These are phyloP conservation scores for Phlegmacium glaucopus DNA, from an alignment of 768 basidiomycete species.

Conservation along the genomic window DNA sequence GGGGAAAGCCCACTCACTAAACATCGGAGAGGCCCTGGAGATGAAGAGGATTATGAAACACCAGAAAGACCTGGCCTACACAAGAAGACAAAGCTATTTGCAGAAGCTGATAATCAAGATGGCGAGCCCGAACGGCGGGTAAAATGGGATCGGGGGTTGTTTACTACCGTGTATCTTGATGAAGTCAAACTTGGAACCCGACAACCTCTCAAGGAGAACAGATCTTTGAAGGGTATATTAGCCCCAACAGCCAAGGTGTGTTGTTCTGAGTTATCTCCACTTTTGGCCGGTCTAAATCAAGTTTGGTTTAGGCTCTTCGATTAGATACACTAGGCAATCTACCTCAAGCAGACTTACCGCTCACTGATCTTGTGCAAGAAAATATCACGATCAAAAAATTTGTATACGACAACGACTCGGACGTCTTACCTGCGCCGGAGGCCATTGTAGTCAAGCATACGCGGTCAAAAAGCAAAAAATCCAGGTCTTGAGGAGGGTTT, in stretches of 20 bases:
- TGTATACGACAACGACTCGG: slow-evolving; percentile 82
- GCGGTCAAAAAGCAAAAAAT: slow-evolving; percentile 51
- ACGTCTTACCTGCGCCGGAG: slow-evolving; percentile 30
- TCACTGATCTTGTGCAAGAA: slow-evolving; percentile 57
- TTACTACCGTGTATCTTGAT: slow-evolving; percentile 58
- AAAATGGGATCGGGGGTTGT: slow-evolving; percentile 74
- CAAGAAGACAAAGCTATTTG: slow-evolving; percentile 37
- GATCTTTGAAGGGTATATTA: slow-evolving; percentile 59
- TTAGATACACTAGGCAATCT: slow-evolving; percentile 76
- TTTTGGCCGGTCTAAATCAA: background rate
- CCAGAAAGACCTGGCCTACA: slow-evolving; percentile 45
- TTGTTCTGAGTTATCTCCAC: background rate
- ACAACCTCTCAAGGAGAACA: slow-evolving; percentile 36
- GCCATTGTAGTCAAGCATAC: slow-evolving; percentile 45
- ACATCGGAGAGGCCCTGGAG: slow-evolving; percentile 70
- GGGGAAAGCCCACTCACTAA: slow-evolving; percentile 16
- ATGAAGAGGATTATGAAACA: slow-evolving; percentile 78
- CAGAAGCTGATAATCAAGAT: slow-evolving; percentile 26
- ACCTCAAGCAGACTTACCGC: slow-evolving; percentile 50
- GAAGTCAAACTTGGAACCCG: slow-evolving; percentile 54
- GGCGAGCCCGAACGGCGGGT: slow-evolving; percentile 49
- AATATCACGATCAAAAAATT: slow-evolving; percentile 73
- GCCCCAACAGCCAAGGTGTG: slow-evolving; percentile 65
- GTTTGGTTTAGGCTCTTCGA: slow-evolving; percentile 43
- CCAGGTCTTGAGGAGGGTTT: background rate